Percentiles rank a stretch among this genome's conserved stretches.
phyloP scores from a whole-genome alignment of 495 filamentous ascomycete species.

The Astrothelium subdiscretum region DNA sequence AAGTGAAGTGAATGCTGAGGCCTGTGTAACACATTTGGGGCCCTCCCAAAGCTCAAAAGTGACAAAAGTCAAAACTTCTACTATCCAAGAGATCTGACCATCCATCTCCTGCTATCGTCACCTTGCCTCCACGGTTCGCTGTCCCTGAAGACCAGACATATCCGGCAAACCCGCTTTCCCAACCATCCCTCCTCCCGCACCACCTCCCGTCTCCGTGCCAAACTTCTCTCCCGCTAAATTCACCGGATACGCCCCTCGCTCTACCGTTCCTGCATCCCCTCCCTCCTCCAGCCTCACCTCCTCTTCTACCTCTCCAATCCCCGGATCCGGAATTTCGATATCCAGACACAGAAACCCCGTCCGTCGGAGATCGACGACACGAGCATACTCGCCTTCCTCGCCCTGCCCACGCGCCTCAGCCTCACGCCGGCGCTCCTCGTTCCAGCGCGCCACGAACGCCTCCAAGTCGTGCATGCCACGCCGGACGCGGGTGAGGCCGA shows the following conservation, averaged over 20 bases:
- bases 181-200: neutral
- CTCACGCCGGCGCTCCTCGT: neutral
- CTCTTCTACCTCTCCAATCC: constrained; percentile 12
- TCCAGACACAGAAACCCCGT: constrained; percentile 18
- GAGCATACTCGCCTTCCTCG: constrained; percentile 9
- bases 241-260: neutral
- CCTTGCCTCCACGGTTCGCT: too few relatives aligned
- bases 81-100: too few relatives aligned
- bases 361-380: constrained; percentile 10
- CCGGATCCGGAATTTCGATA: constrained; percentile 22
- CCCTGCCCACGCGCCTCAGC: neutral
- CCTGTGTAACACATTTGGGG: too few relatives aligned
- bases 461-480: constrained; percentile 8
- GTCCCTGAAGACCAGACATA: too few relatives aligned
- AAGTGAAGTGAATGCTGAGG: too few relatives aligned
- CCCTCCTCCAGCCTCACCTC: neutral
- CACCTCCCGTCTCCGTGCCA: neutral
- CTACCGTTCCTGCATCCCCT: neutral
- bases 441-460: constrained; percentile 14
- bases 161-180: too few relatives aligned
- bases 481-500: constrained; percentile 41
- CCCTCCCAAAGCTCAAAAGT: too few relatives aligned
- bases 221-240: neutral
- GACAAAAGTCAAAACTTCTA: too few relatives aligned
- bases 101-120: too few relatives aligned